Evolutionary conservation across 352 stramenopile species (phyloP), one percentile per base, ranked within the genome.

Genomic region (Globisporangium camurandrum): DNA sequence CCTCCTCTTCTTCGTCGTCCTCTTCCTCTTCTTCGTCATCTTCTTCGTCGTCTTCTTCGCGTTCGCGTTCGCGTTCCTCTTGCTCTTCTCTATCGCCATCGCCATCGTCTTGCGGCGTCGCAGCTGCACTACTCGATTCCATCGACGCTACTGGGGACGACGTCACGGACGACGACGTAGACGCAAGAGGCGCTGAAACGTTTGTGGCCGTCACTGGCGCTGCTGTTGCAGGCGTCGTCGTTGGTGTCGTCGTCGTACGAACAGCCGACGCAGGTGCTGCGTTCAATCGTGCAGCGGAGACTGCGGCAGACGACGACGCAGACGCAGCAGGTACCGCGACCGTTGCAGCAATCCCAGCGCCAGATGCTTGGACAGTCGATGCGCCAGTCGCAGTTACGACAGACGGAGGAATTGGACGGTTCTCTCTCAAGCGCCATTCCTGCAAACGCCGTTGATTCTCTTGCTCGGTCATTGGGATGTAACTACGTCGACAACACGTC

Each of bases 381-480:
- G 37, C 22, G 16, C 19, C 39, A 6, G 46, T 57, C 19, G 43
- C 43, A 14, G 10, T 49, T 28, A 28, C 9, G 6, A 17, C 20
- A 7, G 28, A n/a, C n/a, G 43, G n/a, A 20, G 33, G 27, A 12
- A 69, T 57, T 19, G 73, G 53, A 2, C 75, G 63, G 44, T 86
- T 87, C 54, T 91, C 76, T 54, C 88, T 91, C 62, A 79, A 63
- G 7, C 67, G 71, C 80, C 80, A 91, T 47, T 91, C 80, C 49
- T 84, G 72, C 55, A 88, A 66, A 20, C 80, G 72, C 24, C 78
- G 70, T 51, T 81, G 61, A 45, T 91, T 91, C 51, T 91, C 80
- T 30, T 77, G 64, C 44, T 91, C 80, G 0, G 80, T 85, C 56
- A 91, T 73, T 4, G 80, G 80, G 42, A 88, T 83, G 40, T 82